Percentiles rank a stretch among this genome's conserved stretches.
Evolutionary conservation across 495 filamentous ascomycete genomes (phyloP).

Genomic region (Aspergillus nidulans): DNA sequence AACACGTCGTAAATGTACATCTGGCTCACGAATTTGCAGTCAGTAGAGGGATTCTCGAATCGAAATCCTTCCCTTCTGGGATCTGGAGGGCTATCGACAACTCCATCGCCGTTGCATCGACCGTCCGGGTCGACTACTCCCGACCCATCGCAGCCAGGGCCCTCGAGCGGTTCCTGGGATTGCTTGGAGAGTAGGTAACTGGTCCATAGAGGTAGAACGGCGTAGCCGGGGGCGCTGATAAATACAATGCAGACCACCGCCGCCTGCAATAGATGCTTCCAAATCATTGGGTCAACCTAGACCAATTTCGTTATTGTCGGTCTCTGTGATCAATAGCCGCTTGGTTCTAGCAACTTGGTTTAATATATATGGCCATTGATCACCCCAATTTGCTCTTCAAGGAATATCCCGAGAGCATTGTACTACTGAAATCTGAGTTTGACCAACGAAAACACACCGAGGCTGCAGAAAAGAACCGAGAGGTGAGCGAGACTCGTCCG

Average conservation of each 20-base stretch:
- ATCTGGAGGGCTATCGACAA: constrained; percentile 15
- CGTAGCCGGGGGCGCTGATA: background rate
- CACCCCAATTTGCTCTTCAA: background rate
- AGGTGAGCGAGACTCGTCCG: background rate
- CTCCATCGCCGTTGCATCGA: constrained; percentile 13
- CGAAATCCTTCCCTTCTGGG: constrained; percentile 27
- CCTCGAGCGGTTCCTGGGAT: constrained; percentile 5
- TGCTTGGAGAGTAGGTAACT: background rate
- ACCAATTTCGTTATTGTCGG: background rate
- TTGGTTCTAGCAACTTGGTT: background rate
- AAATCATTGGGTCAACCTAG: background rate
- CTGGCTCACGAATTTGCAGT: constrained; percentile 33
- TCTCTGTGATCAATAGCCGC: background rate
- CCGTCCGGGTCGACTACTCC: constrained; percentile 11
- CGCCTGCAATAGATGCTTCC: background rate
- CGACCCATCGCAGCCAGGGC: constrained; percentile 11
- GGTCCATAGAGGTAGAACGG: background rate
- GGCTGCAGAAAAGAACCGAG: background rate
- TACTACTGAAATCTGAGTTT: background rate
- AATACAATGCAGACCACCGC: background rate
- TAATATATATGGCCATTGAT: background rate
- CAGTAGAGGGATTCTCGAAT: constrained; percentile 32
- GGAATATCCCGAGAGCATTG: background rate
- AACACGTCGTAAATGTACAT: constrained; percentile 37
- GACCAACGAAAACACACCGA: background rate